phyloP scores from a whole-genome alignment of 2,329 filamentous ascomycete genomes.

The Bipolaris oryzae region DNA sequence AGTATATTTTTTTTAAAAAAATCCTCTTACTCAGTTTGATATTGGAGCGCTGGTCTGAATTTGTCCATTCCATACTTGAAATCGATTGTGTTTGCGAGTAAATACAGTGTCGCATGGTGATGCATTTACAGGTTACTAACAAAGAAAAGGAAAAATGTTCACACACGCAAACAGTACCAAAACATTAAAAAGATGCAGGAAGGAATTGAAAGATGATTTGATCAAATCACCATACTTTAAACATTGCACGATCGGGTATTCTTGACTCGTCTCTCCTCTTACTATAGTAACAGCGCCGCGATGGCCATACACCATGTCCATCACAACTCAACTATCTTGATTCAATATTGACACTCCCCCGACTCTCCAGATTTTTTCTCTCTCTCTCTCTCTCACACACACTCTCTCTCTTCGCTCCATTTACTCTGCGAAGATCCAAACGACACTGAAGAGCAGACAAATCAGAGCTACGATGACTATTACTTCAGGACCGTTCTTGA shows the following conservation, averaged over 20 bases:
- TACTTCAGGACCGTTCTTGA: slow-evolving; percentile 34
- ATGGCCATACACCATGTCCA: not conserved
- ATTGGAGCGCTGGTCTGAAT: no score
- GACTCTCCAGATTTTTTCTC: not conserved
- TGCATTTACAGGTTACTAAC: no score
- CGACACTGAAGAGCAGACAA: slow-evolving; percentile 25
- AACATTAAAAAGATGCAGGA: not conserved
- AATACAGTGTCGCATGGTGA: no score
- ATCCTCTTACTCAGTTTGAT: no score
- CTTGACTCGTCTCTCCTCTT: not conserved
- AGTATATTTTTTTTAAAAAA: no score
- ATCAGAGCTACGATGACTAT: slow-evolving; percentile 22
- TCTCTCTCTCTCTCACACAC: no score
- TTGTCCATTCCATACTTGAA: no score
- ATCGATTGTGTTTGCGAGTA: no score
- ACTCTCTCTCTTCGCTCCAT: no score
- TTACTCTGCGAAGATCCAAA: slow-evolving; percentile 34
- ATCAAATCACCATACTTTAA: not conserved
- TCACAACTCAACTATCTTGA: not conserved
- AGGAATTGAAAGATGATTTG: not conserved
- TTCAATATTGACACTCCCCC: not conserved
- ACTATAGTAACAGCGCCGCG: not conserved
- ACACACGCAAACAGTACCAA: no score
- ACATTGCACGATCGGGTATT: slow-evolving; percentile 2
- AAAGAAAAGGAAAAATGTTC: no score